Evolutionary conservation across 2,329 filamentous ascomycete genomes (phyloP).

Genomic region (Beauveria medogensis): DNA sequence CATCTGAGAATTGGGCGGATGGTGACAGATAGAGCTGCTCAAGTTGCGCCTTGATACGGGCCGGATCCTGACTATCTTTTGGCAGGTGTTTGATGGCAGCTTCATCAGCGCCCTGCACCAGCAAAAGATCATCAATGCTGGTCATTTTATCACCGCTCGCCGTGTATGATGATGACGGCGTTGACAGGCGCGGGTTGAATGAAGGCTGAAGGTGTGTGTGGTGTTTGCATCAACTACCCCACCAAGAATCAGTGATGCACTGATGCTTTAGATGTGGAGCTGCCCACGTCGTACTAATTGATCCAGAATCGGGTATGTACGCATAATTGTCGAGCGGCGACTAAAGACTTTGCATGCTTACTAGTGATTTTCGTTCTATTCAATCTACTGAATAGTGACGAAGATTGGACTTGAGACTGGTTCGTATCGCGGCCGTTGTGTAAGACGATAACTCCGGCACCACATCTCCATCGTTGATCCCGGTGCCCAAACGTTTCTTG

Average conservation of each 20-base stretch:
- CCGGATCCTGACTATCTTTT: conserved; percentile 34
- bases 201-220: conserved; percentile 12
- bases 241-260: conserved; percentile 1
- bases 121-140: conserved; percentile 28
- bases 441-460: not conserved
- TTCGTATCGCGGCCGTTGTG: too few species aligned
- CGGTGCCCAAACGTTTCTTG: not conserved
- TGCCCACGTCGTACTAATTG: not conserved
- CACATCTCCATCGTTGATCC: not conserved
- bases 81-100: conserved; percentile 8
- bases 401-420: too few species aligned
- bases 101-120: conserved; percentile 18
- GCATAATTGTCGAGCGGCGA: not conserved
- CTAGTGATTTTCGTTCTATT: too few species aligned
- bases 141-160: conserved; percentile 18
- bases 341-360: too few species aligned
- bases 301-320: not conserved
- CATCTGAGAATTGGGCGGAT: conserved; percentile 66
- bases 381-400: too few species aligned
- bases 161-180: not conserved
- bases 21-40: conserved; percentile 74
- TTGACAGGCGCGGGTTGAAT: not conserved
- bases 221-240: conserved; percentile 19
- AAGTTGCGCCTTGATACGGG: conserved; percentile 61
- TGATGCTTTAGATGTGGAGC: conserved; percentile 1